phyloP scores from a whole-genome alignment of 2,329 filamentous ascomycete genomes.

The Rhynchosporium secalis region DNA sequence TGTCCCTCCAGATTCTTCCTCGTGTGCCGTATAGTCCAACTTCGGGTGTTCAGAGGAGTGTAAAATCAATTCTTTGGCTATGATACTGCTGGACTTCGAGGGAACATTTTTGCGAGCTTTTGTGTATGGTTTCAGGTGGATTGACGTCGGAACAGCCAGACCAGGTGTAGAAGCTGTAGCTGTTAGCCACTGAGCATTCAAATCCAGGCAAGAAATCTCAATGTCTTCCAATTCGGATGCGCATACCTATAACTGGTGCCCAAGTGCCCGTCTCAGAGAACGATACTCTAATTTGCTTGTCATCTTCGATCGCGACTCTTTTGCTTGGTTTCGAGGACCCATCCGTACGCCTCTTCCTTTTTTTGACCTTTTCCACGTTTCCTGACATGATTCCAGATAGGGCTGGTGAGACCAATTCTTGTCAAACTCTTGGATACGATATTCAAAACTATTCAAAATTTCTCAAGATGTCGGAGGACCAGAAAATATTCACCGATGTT shows the following conservation, averaged over 20 bases:
- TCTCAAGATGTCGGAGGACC: background rate
- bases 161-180: conserved; percentile 40
- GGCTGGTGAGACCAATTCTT: background rate
- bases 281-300: conserved; percentile 46
- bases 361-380: conserved; percentile 40
- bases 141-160: conserved; percentile 38
- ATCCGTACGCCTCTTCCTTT: conserved; percentile 54
- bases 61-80: conserved; percentile 52
- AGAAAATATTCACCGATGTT: conserved; percentile 9
- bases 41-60: conserved; percentile 58
- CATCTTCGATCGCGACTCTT: conserved; percentile 51
- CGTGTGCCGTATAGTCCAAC: conserved; percentile 60
- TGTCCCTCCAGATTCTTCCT: conserved; percentile 47
- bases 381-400: conserved; percentile 33
- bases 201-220: background rate
- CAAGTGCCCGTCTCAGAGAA: conserved; percentile 48
- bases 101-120: conserved; percentile 35
- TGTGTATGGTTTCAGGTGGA: conserved; percentile 39
- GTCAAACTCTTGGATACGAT: background rate
- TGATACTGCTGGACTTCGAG: conserved; percentile 33
- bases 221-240: background rate
- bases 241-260: conserved; percentile 56
- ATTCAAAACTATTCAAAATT: conserved; percentile 2
- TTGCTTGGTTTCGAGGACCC: conserved; percentile 47
- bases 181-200: conserved; percentile 10